A percentile compares a stretch with the other conserved stretches of the same genome.
phyloP scores from a whole-genome alignment of 1,139 yeast genomes.

The Pichia inconspicua region DNA sequence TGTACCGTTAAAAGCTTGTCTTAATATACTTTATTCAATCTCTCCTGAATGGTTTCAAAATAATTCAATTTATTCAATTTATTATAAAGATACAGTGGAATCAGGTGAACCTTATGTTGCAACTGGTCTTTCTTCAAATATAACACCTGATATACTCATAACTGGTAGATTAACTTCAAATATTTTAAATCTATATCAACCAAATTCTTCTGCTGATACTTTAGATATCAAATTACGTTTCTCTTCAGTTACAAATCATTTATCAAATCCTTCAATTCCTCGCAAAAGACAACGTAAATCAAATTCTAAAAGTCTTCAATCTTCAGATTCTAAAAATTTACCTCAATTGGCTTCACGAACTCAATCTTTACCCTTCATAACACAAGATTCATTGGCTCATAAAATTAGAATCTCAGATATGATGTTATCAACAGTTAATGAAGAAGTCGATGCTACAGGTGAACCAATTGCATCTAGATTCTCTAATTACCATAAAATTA shows the following conservation, averaged over 20 bases:
- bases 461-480: slow-evolving; percentile 26
- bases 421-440: slow-evolving; percentile 12
- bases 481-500: slow-evolving; percentile 22
- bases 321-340: neutral
- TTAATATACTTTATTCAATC: slow-evolving; percentile 41
- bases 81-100: slow-evolving; percentile 66
- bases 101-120: slow-evolving; percentile 74
- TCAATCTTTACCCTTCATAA: slow-evolving; percentile 28
- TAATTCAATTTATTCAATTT: slow-evolving; percentile 54
- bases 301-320: neutral
- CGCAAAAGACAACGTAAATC: slow-evolving; percentile 9
- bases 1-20: slow-evolving; percentile 44
- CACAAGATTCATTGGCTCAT: slow-evolving; percentile 26
- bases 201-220: slow-evolving; percentile 42
- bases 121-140: slow-evolving; percentile 52
- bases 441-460: slow-evolving; percentile 20
- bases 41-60: slow-evolving; percentile 53
- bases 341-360: slow-evolving; percentile 28
- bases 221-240: slow-evolving; percentile 58
- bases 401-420: slow-evolving; percentile 25
- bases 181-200: slow-evolving; percentile 39
- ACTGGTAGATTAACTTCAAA: slow-evolving; percentile 71
- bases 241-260: slow-evolving; percentile 29
- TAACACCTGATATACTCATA: slow-evolving; percentile 33
- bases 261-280: neutral